Conservation (phyloP, 1,284 basidiomycete genomes). For the Anthracocystis setariae region DNA sequence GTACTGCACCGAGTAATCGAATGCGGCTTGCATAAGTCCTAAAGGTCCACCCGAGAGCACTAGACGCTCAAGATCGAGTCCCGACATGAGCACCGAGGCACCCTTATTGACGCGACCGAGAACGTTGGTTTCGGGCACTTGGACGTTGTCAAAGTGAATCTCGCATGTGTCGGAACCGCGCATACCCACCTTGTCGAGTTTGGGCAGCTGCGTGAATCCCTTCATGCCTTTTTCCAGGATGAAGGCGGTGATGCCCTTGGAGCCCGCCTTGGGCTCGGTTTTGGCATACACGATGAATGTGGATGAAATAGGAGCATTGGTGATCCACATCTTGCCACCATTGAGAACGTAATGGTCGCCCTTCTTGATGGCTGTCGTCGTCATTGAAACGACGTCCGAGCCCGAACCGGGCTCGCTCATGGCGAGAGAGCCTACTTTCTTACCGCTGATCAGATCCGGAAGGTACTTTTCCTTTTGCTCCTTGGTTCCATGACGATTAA, state of each 20-base stretch:
- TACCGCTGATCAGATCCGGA: conserved; percentile 80
- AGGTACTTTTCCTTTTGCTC: conserved; percentile 88
- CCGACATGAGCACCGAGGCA: conserved; percentile 89
- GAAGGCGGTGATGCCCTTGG: conserved; percentile 92
- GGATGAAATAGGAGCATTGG: conserved; percentile 88
- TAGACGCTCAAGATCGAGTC: conserved; percentile 88
- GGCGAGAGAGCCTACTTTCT: conserved; percentile 87
- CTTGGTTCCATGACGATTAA: conserved; percentile 85
- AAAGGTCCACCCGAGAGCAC: conserved; percentile 87
- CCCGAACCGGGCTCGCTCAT: conserved; percentile 93
- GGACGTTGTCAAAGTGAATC: conserved; percentile 88
- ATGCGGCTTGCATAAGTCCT: conserved; percentile 89
- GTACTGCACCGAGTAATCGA: conserved; percentile 87
- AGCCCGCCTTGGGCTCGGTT: conserved; percentile 79
- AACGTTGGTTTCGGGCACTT: conserved; percentile 83
- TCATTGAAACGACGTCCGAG: conserved; percentile 93
- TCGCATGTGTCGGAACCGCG: conserved; percentile 93
- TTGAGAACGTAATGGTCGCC: conserved; percentile 81
- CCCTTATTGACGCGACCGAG: conserved; percentile 83
- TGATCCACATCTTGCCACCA: conserved; percentile 96
- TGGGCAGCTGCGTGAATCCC: conserved; percentile 89
- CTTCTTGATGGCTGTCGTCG: conserved; percentile 78
- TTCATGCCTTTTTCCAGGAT: conserved; percentile 82
- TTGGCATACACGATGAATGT: conserved; percentile 94
- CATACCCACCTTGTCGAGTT: conserved; percentile 96